These are phyloP conservation scores for Prunus dulcis DNA, from an alignment of 306 rosid genomes.

Conservation along the genomic window DNA sequence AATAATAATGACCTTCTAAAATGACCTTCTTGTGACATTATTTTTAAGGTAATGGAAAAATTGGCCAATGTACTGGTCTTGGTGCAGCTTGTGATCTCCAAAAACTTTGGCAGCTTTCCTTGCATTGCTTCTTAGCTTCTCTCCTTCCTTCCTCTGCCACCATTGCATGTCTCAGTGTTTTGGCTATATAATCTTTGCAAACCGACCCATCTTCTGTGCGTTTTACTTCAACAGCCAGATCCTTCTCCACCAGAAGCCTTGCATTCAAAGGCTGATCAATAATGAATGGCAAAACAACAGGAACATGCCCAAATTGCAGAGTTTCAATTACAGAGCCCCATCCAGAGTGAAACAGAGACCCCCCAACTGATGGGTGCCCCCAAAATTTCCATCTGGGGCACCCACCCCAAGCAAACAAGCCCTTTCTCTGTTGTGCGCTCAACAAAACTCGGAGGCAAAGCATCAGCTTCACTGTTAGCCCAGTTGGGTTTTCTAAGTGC, in stretches of 20 bases:
- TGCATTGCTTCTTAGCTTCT: constrained; percentile 26
- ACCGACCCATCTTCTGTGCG: constrained; percentile 37
- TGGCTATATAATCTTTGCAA: constrained; percentile 30
- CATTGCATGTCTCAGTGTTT: constrained; percentile 27
- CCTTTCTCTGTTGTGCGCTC: no score
- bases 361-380: no score
- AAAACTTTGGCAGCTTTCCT: constrained; percentile 20
- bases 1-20: no score
- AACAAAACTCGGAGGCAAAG: no score
- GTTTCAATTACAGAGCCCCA: constrained; percentile 39
- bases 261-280: constrained; percentile 41
- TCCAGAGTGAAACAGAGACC: no score
- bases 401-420: no score
- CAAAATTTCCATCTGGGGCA: no score
- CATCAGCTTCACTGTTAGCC: no score
- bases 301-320: constrained; percentile 40
- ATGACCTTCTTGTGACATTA: not conserved
- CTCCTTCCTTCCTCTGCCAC: constrained; percentile 36
- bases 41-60: constrained; percentile 7
- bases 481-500: no score
- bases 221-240: constrained; percentile 33
- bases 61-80: constrained; percentile 12
- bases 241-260: constrained; percentile 38
- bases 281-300: constrained; percentile 34
- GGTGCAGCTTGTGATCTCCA: constrained; percentile 22